phyloP scores from a whole-genome alignment of 805 yeast genomes.

The Yarrowia hollandica region DNA sequence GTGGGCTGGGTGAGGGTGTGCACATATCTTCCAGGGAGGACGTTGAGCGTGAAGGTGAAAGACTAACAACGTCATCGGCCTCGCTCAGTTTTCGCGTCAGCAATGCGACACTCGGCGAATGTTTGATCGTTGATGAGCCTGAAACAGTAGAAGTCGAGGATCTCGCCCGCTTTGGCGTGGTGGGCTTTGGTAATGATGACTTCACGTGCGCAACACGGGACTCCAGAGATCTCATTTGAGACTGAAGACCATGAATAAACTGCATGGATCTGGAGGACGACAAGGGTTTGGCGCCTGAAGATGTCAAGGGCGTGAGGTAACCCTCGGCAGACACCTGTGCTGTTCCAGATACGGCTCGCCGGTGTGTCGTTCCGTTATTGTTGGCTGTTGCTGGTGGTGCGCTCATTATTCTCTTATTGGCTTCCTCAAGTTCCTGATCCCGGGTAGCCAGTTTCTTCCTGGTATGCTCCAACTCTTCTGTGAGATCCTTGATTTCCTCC shows the following conservation, averaged over 20 bases:
- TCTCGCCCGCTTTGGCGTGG: slow-evolving; percentile 30
- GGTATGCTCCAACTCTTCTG: slow-evolving; percentile 40
- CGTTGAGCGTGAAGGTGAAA: neutral
- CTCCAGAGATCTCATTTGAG: slow-evolving; percentile 38
- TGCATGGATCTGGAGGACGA: slow-evolving; percentile 37
- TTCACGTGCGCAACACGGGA: slow-evolving; percentile 38
- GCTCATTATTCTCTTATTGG: slow-evolving; percentile 3
- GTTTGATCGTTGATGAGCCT: slow-evolving; percentile 3
- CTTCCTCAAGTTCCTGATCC: slow-evolving; percentile 25
- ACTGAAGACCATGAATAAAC: slow-evolving; percentile 39
- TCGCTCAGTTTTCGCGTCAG: slow-evolving; percentile 14
- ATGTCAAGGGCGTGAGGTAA: neutral
- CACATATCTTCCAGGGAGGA: slow-evolving; percentile 14
- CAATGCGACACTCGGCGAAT: slow-evolving; percentile 14
- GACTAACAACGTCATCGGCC: neutral
- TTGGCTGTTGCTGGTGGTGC: neutral
- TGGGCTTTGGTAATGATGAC: slow-evolving; percentile 35
- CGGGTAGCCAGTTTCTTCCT: slow-evolving; percentile 28
- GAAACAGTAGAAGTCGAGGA: neutral
- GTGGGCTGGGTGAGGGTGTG: slow-evolving; percentile 22
- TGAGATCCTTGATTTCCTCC: slow-evolving; percentile 41
- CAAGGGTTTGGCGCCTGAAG: slow-evolving; percentile 17
- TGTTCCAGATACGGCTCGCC: slow-evolving; percentile 4
- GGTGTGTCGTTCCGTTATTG: neutral
- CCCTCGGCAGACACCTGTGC: slow-evolving; percentile 20